These are phyloP conservation scores for Dryas integrifolia DNA, from an alignment of 331 rosid genomes.

Conservation along the genomic window DNA sequence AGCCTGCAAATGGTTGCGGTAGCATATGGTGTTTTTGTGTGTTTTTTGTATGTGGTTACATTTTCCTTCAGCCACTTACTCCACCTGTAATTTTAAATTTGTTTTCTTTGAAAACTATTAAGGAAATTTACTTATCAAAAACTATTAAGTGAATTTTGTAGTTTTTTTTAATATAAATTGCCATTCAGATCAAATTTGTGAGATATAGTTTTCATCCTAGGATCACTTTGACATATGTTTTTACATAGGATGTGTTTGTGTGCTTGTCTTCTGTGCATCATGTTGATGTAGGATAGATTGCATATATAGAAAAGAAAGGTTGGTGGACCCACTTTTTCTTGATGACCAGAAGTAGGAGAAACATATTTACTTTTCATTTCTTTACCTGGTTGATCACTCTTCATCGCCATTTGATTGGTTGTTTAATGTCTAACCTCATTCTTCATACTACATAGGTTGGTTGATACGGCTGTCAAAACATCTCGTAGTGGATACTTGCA, in stretches of 20 bases:
- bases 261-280: not conserved
- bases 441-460: constrained; percentile 55
- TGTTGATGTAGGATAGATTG: not conserved
- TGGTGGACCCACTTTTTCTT: too few relatives aligned
- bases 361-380: not conserved
- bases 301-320: not conserved
- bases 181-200: not conserved
- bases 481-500: constrained; percentile 98
- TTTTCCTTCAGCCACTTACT: not conserved
- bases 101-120: not conserved
- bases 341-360: not conserved
- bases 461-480: constrained; percentile 96
- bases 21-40: not conserved
- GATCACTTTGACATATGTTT: not conserved
- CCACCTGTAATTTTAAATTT: not conserved
- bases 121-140: too few relatives aligned
- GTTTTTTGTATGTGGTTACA: not conserved
- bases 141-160: too few relatives aligned
- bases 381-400: not conserved
- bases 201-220: not conserved
- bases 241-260: not conserved
- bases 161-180: not conserved
- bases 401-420: not conserved
- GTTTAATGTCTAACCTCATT: constrained; percentile 10
- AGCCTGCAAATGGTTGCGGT: not conserved